Evolutionary conservation across 83 land plant species (phyloP).

Genomic region (Thuja plicata): DNA sequence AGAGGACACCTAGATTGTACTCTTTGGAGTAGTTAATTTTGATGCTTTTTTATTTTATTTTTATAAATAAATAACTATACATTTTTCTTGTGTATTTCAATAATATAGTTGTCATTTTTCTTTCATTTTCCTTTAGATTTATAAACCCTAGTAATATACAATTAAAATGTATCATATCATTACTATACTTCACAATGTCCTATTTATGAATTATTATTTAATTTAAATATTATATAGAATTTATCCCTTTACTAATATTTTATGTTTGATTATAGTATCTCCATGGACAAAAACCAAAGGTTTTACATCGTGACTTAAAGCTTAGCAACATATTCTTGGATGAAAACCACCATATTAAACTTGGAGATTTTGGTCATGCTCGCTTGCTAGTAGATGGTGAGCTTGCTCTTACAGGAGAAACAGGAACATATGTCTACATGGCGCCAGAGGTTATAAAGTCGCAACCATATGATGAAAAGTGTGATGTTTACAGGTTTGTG

Average conservation of each 20-base stretch:
- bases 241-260: not conserved
- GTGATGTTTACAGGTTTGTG: constrained; percentile 47
- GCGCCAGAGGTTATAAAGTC: constrained; percentile 51
- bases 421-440: constrained; percentile 63
- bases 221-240: not conserved
- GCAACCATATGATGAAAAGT: constrained; percentile 50
- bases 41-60: too few species aligned
- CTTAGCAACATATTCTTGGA: constrained; percentile 66
- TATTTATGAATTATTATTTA: too few species aligned
- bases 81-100: too few species aligned
- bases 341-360: constrained; percentile 26
- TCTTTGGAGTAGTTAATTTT: too few species aligned
- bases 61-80: too few species aligned
- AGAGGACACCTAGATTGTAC: not conserved
- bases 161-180: too few species aligned
- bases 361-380: constrained; percentile 64
- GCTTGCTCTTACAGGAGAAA: constrained; percentile 51
- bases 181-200: too few species aligned
- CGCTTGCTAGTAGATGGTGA: constrained; percentile 30
- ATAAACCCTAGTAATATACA: not conserved
- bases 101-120: too few species aligned
- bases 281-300: constrained; percentile 46
- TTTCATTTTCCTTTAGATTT: not conserved
- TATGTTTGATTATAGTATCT: constrained; percentile 33
- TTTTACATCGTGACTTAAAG: constrained; percentile 62